Evolutionary conservation across 768 basidiomycete species (phyloP), one percentile per base, ranked within the genome.

Genomic region (Termitomyces sp.): DNA sequence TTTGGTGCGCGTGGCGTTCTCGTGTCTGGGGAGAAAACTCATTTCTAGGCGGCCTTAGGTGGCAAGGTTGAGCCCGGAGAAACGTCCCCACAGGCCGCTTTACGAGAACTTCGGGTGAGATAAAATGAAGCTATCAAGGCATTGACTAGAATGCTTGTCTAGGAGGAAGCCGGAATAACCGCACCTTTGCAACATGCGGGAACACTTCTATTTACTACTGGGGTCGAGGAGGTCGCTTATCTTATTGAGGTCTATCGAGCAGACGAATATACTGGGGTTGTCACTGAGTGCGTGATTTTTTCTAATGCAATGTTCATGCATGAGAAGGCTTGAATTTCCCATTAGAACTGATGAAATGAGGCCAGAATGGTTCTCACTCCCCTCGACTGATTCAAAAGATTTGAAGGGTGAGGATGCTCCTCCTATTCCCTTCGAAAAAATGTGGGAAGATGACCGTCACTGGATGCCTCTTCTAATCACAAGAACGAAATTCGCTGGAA

Each of bases 321-420:
- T 46, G 4, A 50, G 23, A n/a, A 19, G 19, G 49, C 26, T 17
- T 17, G 19, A 9, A 19, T 51, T 54, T 10, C 44, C 11, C 38
- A n/a, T 1, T 59, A 94, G 92, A 63, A 84, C 88, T 0, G 91
- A 94, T 33, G 93, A 95, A 67, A 95, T 95, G 92, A 77, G 77
- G 19, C 93, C 93, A 0, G 67, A 83, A 63, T 95, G 92, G 92
- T 93, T 91, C 66, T 70, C 77, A 15, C 62, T 77, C 23, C 56
- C 63, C 60, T 59, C 48, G 26, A 49, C 52, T 50, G 8, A 30
- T 31, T 41, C 44, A 40, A 41, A 41, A 41, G 46, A 30, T 12
- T 10, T 38, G 43, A 37, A 21, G 41, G 23, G 42, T n/a, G 51
- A 53, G 3, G 56, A 61, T 23, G 58, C 71, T 5, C 67, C 71